phyloP scores from a whole-genome alignment of 768 basidiomycete genomes.

The Cystobasidium tubakii region DNA sequence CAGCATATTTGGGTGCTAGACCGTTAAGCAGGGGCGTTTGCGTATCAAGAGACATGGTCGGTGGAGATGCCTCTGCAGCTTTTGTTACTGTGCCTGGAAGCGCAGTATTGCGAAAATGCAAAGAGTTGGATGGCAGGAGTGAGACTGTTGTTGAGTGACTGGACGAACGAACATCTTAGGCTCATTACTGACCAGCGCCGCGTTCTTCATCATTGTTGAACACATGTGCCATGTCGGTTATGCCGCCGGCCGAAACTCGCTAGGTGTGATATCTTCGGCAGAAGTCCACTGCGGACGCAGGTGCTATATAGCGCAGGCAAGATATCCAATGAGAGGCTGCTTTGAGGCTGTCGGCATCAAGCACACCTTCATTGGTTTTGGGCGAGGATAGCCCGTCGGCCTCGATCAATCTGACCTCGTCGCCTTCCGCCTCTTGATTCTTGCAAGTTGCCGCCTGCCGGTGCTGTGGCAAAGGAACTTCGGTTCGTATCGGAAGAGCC shows the following conservation, averaged over 20 bases:
- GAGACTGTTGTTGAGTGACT: too few relatives aligned
- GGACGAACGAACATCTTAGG: too few relatives aligned
- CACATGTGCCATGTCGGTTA: background rate
- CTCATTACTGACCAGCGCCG: background rate
- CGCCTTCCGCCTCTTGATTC: too few relatives aligned
- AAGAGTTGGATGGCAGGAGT: background rate
- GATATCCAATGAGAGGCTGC: background rate
- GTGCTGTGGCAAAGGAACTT: background rate
- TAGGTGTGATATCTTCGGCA: background rate
- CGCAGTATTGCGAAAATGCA: background rate
- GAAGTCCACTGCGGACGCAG: background rate
- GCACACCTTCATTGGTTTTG: background rate
- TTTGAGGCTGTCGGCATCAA: background rate
- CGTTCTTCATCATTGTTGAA: background rate
- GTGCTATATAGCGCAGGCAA: background rate
- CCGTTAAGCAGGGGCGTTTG: slow-evolving; percentile 12
- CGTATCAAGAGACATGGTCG: slow-evolving; percentile 6
- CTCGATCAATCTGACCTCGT: too few relatives aligned
- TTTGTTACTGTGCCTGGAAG: background rate
- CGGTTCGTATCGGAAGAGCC: background rate
- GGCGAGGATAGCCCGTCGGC: too few relatives aligned
- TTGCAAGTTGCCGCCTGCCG: too few relatives aligned
- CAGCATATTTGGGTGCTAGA: slow-evolving; percentile 21
- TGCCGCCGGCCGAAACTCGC: background rate
- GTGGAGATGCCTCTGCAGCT: background rate